Evolutionary conservation across 345 rosid species (phyloP).

Genomic region (Crucihimalaya himalaica): DNA sequence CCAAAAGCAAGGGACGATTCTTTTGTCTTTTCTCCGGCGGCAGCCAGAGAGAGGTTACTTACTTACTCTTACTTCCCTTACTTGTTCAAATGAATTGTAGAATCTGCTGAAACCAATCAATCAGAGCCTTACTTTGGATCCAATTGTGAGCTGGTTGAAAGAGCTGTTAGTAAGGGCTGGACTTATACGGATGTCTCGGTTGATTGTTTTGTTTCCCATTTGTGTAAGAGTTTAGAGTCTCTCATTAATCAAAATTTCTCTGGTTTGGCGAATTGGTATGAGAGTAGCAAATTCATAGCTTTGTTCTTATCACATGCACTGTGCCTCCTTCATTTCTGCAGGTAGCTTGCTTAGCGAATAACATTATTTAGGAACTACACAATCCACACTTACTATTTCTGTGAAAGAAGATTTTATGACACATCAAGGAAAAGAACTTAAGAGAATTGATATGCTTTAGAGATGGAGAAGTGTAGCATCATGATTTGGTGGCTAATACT

Average conservation of each 20-base stretch:
- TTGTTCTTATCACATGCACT: background rate
- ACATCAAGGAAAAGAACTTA: background rate
- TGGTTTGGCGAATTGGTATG: background rate
- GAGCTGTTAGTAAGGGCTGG: too few relatives aligned
- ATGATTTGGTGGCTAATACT: slow-evolving; percentile 8
- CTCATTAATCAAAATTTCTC: background rate
- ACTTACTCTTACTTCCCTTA: background rate
- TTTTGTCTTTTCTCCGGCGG: slow-evolving; percentile 77
- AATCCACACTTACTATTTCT: background rate
- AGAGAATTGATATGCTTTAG: background rate
- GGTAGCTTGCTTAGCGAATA: background rate
- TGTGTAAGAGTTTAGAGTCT: background rate
- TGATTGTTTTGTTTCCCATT: background rate
- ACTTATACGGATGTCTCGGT: too few relatives aligned
- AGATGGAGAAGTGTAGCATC: background rate
- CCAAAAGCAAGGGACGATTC: slow-evolving; percentile 57
- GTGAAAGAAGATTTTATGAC: background rate
- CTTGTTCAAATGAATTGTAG: background rate
- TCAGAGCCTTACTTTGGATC: background rate
- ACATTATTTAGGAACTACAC: background rate
- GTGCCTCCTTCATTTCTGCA: background rate
- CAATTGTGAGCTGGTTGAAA: background rate
- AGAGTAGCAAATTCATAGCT: background rate
- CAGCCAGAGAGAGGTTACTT: slow-evolving; percentile 61
- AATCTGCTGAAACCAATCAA: background rate